Percentiles rank a stretch among this genome's conserved stretches.
phyloP scores from a whole-genome alignment of 1,139 yeast species.

The Pichia sp. region DNA sequence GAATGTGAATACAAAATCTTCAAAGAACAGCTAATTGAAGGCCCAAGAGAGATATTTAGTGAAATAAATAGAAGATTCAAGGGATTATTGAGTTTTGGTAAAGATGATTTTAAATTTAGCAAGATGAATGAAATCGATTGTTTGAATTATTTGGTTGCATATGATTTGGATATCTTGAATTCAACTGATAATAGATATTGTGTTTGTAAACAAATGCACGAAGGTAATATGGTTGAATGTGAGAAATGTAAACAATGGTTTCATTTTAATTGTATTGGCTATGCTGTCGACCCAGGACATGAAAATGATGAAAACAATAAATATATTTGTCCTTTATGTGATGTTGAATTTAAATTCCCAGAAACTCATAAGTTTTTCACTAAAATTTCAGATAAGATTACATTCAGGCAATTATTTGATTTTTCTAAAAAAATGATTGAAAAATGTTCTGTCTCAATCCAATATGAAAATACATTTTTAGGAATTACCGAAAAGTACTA shows the following conservation, averaged over 20 bases:
- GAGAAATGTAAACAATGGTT: constrained; percentile 78
- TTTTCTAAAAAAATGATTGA: constrained; percentile 2
- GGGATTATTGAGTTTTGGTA: constrained; percentile 2
- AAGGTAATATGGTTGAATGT: constrained; percentile 75
- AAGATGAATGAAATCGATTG: constrained; percentile 5
- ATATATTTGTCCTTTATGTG: constrained; percentile 68
- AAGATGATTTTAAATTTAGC: constrained; percentile 6
- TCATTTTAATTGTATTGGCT: constrained; percentile 59
- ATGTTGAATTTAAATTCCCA: constrained; percentile 28
- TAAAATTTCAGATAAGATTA: constrained; percentile 1
- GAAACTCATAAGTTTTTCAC: constrained; percentile 25
- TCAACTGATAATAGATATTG: constrained; percentile 40
- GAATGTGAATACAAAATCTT: constrained; percentile 1
- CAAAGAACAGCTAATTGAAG: constrained; percentile 7
- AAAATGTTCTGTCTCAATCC: neutral
- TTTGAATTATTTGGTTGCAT: constrained; percentile 5
- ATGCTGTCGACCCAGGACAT: constrained; percentile 31
- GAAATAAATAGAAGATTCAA: constrained; percentile 2
- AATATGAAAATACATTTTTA: constrained; percentile 6
- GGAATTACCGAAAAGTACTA: constrained; percentile 1
- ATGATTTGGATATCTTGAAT: constrained; percentile 9
- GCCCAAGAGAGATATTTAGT: neutral
- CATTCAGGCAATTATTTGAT: constrained; percentile 3
- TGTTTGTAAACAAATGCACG: constrained; percentile 56
- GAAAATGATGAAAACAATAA: constrained; percentile 27